Percentiles rank a stretch among this genome's conserved stretches.
Evolutionary conservation across 2,329 filamentous ascomycete genomes (phyloP).

Genomic region (Pseudovirgaria hyperparasitica): DNA sequence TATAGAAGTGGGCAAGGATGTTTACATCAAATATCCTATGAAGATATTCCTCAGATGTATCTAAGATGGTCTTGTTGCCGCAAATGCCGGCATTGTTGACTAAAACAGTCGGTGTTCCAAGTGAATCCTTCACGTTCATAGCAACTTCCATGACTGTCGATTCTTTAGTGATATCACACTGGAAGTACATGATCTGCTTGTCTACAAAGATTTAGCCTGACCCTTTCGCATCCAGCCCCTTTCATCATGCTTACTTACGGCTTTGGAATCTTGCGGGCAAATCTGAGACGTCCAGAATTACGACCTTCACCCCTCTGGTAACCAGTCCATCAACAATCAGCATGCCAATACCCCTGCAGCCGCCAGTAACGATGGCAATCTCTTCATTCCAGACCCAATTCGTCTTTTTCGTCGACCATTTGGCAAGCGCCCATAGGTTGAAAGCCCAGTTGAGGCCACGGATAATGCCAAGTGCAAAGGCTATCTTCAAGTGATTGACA

Average conservation of each 20-base stretch:
- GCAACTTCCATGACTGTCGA: slow-evolving; percentile 14
- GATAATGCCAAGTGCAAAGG: slow-evolving; percentile 19
- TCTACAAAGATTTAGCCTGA: slow-evolving; percentile 8
- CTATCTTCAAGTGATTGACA: slow-evolving; percentile 16
- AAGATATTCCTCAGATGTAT: slow-evolving; percentile 16
- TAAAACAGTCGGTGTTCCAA: slow-evolving; percentile 20
- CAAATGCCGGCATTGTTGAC: slow-evolving; percentile 25
- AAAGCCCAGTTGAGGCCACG: slow-evolving; percentile 14
- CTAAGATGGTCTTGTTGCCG: slow-evolving; percentile 17
- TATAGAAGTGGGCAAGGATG: slow-evolving; percentile 23
- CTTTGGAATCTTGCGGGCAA: slow-evolving; percentile 15
- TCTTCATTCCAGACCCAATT: slow-evolving; percentile 19
- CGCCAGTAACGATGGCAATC: slow-evolving; percentile 24
- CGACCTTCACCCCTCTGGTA: slow-evolving; percentile 16
- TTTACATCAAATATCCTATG: slow-evolving; percentile 24
- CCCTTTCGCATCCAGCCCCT: slow-evolving; percentile 16
- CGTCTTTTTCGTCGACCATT: slow-evolving; percentile 23
- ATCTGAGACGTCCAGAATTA: slow-evolving; percentile 19
- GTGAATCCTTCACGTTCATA: slow-evolving; percentile 9
- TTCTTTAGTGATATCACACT: slow-evolving; percentile 21
- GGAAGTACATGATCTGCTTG: slow-evolving; percentile 16
- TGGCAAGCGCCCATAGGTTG: slow-evolving; percentile 23
- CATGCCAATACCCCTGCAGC: slow-evolving; percentile 23
- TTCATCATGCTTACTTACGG: slow-evolving; percentile 9
- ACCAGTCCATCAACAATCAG: slow-evolving; percentile 16